Conservation (phyloP, 2,329 filamentous ascomycete genomes). For the Penicillium italicum region DNA sequence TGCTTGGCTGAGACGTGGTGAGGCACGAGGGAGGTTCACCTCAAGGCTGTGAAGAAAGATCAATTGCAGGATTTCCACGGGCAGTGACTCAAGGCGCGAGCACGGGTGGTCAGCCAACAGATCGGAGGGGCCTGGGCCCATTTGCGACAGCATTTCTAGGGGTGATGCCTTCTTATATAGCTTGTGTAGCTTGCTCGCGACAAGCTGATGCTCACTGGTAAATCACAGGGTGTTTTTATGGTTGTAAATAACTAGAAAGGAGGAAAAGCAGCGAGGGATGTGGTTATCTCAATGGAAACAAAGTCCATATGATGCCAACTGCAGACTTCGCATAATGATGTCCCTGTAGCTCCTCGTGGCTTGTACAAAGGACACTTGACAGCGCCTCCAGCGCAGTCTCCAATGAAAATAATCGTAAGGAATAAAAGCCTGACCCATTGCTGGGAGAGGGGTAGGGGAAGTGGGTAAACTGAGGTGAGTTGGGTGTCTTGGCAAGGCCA, state of each 20-base stretch:
- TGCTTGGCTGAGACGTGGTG: constrained; percentile 38
- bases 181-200: not conserved
- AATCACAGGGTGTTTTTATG: not conserved
- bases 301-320: not conserved
- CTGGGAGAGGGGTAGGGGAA: constrained; percentile 9
- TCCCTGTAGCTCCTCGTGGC: not conserved
- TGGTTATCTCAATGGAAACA: constrained; percentile 8
- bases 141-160: constrained; percentile 10
- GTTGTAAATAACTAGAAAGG: not conserved
- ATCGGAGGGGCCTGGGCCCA: constrained; percentile 11
- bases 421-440: not conserved
- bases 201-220: not conserved
- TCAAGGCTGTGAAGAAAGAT: constrained; percentile 52
- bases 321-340: not conserved
- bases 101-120: constrained; percentile 5
- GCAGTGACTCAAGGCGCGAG: constrained; percentile 44
- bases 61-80: constrained; percentile 48
- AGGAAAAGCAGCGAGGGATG: not conserved
- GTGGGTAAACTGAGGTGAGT: constrained; percentile 12
- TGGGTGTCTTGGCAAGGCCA: constrained; percentile 16
- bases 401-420: not conserved
- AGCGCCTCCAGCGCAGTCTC: not conserved
- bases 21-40: constrained; percentile 46
- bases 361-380: not conserved
- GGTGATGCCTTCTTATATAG: not conserved